Base-by-base conservation (phyloP, 2,329 filamentous ascomycete species). In the Colletotrichum limetticola region DNA sequence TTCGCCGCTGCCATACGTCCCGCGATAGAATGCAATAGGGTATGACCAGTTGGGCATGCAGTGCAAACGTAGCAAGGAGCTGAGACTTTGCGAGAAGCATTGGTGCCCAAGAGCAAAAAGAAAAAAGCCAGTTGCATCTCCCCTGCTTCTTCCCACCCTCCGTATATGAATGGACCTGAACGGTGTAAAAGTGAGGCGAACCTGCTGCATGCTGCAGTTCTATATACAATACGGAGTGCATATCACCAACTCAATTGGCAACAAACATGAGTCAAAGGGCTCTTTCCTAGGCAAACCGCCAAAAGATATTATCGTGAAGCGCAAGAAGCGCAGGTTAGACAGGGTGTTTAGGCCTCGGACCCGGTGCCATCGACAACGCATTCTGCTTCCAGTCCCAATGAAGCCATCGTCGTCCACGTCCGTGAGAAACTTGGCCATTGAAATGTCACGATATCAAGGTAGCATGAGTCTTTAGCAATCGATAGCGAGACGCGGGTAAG, bases 61-160 rank as follows among this genome's bases (percentile, higher is more conserved):
- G 42, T 24, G 58, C 19, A 57, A 42, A 63, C 42, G 28, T 42
- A 52, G 30, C 60, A 22, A 37, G 37, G 60, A 52, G 26, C 26
- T 46, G 59, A 70, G 11, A 35, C 52, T 52, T 35, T 42, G 37
- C 37, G 42, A 26, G 26, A 72, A 62, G 69, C 66, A 63, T 73
- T 73, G 70, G 63, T 74, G 72, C 72, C 72, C 69, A 73, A 74
- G 56, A 28, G 37, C 37, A 22, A 30, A 57, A 12, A 11, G 32
- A 14, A 22, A 19, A 28, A 22, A 12, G 60, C 24, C 26, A 30
- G 30, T 55, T 11, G n/a, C 26, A 14, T 46, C 12, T 26, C 35
- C 32, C 24, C 22, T 46, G n/a, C 53, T 42, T 42, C 66, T 66
- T 22, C 11, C 37, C 62, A 59, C 55, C 32, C 16, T 49, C 42